These are phyloP conservation scores for Escovopsis sp. DNA, from an alignment of 2,329 filamentous ascomycete species.

Conservation along the genomic window DNA sequence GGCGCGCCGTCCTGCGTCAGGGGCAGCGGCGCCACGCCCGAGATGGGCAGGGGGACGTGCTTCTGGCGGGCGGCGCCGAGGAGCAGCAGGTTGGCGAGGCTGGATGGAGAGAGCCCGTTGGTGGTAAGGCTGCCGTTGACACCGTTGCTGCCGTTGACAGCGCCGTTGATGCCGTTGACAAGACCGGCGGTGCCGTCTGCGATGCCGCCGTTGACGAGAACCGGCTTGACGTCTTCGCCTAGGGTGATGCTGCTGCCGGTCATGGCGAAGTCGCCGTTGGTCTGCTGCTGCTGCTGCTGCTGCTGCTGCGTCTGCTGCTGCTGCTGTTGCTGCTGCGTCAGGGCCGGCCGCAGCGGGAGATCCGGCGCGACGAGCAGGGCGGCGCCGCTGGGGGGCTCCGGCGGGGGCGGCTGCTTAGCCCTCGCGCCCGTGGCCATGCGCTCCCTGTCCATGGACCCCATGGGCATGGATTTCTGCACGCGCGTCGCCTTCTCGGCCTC, in stretches of 20 bases:
- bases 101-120: slow-evolving; percentile 21
- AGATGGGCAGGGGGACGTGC: slow-evolving; percentile 39
- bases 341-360: slow-evolving; percentile 44
- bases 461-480: slow-evolving; percentile 51
- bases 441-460: slow-evolving; percentile 74
- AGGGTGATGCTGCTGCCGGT: too few species aligned
- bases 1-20: slow-evolving; percentile 62
- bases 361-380: slow-evolving; percentile 67
- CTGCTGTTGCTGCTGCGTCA: slow-evolving; percentile 17
- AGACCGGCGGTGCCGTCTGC: too few species aligned
- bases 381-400: slow-evolving; percentile 59
- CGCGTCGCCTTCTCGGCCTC: slow-evolving; percentile 74
- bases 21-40: slow-evolving; percentile 46
- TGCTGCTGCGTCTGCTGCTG: slow-evolving; percentile 1
- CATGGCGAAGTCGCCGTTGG: slow-evolving; percentile 14
- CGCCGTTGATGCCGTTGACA: slow-evolving; percentile 15
- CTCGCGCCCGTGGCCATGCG: slow-evolving; percentile 57
- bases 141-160: slow-evolving; percentile 35
- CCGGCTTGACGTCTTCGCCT: too few species aligned
- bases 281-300: slow-evolving; percentile 11
- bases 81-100: too few species aligned
- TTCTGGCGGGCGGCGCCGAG: slow-evolving; percentile 27
- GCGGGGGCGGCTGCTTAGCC: slow-evolving; percentile 47
- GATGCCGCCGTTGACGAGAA: too few species aligned
- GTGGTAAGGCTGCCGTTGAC: slow-evolving; percentile 26